These are phyloP conservation scores for Stephania japonica DNA, from an alignment of 164 flowering plant genomes.

Conservation along the genomic window DNA sequence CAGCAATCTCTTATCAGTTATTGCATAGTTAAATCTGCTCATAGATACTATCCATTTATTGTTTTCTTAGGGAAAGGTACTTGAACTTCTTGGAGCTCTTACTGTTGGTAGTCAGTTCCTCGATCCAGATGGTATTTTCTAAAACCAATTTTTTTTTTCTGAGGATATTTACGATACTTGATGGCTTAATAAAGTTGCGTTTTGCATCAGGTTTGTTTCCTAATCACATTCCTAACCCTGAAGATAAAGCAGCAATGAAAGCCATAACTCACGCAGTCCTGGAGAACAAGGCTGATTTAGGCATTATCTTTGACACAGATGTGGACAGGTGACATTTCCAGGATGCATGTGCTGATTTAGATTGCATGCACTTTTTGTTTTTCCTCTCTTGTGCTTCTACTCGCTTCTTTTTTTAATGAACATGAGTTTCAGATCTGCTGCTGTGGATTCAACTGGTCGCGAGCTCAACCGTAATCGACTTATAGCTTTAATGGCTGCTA, in stretches of 20 bases:
- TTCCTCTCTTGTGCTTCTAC: neutral
- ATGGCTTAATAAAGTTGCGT: neutral
- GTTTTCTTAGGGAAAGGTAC: conserved; percentile 69
- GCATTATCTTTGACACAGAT: conserved; percentile 97
- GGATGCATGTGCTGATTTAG: neutral
- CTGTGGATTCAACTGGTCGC: conserved; percentile 88
- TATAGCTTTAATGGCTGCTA: conserved; percentile 93
- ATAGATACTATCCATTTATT: conserved; percentile 1
- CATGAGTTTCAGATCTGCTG: conserved; percentile 74
- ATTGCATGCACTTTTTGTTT: neutral
- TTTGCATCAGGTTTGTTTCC: conserved; percentile 70
- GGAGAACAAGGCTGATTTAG: conserved; percentile 83
- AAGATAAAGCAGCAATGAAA: conserved; percentile 92
- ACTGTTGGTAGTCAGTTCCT: conserved; percentile 93
- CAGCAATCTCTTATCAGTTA: neutral
- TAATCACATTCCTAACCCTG: conserved; percentile 97
- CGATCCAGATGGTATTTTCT: conserved; percentile 84
- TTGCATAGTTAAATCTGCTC: neutral
- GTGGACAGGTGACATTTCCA: conserved; percentile 70
- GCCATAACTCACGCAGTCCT: conserved; percentile 90
- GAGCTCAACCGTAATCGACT: conserved; percentile 87
- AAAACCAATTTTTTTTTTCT: neutral
- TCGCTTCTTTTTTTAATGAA: neutral
- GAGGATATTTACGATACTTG: neutral
- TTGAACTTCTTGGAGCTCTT: conserved; percentile 88